Evolutionary conservation across 2,329 filamentous ascomycete species (phyloP).

Genomic region (Triangularia setosa): DNA sequence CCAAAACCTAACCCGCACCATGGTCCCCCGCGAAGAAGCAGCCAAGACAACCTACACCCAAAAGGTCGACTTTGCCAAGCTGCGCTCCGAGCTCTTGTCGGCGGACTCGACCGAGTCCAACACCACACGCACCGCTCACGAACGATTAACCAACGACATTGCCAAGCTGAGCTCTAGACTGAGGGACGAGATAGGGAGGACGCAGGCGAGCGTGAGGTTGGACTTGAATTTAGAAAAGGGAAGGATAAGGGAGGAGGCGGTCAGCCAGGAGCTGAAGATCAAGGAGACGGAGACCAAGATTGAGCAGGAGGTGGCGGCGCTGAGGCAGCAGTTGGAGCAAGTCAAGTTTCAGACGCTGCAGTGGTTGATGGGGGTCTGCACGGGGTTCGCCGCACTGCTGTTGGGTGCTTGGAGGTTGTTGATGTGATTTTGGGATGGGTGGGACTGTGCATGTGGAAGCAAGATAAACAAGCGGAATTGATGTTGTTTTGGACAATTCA

Average conservation of each 20-base stretch:
- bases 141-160: constrained; percentile 89
- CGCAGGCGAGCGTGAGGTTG: constrained; percentile 85
- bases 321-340: constrained; percentile 88
- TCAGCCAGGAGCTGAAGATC: constrained; percentile 94
- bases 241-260: constrained; percentile 90
- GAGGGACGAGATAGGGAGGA: constrained; percentile 89
- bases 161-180: constrained; percentile 87
- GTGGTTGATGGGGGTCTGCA: constrained; percentile 89
- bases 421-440: constrained; percentile 45
- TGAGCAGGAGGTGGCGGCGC: constrained; percentile 89
- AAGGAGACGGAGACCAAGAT: constrained; percentile 99
- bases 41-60: constrained; percentile 76
- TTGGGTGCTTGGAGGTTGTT: constrained; percentile 68
- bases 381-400: constrained; percentile 62
- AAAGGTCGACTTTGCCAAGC: constrained; percentile 97
- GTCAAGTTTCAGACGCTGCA: constrained; percentile 98
- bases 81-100: constrained; percentile 88
- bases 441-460: neutral
- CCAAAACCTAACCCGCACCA: constrained; percentile 93
- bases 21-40: constrained; percentile 94
- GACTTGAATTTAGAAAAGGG: constrained; percentile 97
- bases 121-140: constrained; percentile 83
- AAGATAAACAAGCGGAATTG: neutral
- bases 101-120: constrained; percentile 88
- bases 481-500: neutral